These are phyloP conservation scores for Phytophthora fragariae DNA, from an alignment of 352 stramenopile species.

Conservation along the genomic window DNA sequence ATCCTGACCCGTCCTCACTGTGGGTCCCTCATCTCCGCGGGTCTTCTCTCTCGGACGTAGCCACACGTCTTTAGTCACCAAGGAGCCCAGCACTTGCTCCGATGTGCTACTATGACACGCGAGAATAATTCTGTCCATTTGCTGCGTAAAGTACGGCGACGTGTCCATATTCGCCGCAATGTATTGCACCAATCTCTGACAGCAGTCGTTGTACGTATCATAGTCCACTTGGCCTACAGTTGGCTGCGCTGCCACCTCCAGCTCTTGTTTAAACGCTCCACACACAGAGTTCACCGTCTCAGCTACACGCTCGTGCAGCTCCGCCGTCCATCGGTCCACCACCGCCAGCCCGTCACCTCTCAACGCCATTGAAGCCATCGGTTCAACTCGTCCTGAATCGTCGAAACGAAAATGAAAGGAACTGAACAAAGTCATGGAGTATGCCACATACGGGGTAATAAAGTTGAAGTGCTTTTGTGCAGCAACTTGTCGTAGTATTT, in stretches of 20 bases:
- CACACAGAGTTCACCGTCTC: conserved; percentile 25
- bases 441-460: not conserved
- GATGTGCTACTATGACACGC: not conserved
- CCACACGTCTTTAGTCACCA: conserved; percentile 68
- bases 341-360: conserved; percentile 10
- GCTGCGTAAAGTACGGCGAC: conserved; percentile 1
- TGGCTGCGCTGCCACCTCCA: conserved; percentile 20
- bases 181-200: not conserved
- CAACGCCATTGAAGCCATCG: not conserved
- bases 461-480: not conserved
- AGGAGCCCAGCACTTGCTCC: conserved; percentile 28
- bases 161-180: conserved; percentile 2
- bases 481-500: not conserved
- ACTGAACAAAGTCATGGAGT: not conserved
- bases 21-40: not conserved
- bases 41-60: conserved; percentile 27
- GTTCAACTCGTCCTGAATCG: not conserved
- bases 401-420: not conserved
- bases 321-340: conserved; percentile 5
- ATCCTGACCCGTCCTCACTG: not conserved
- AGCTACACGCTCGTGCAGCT: conserved; percentile 13
- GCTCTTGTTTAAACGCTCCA: conserved; percentile 12
- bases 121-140: conserved; percentile 7
- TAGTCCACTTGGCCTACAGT: conserved; percentile 9
- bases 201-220: conserved; percentile 7